Conservation (phyloP, 148 eudicot genomes). For the Camellia sinensis region DNA sequence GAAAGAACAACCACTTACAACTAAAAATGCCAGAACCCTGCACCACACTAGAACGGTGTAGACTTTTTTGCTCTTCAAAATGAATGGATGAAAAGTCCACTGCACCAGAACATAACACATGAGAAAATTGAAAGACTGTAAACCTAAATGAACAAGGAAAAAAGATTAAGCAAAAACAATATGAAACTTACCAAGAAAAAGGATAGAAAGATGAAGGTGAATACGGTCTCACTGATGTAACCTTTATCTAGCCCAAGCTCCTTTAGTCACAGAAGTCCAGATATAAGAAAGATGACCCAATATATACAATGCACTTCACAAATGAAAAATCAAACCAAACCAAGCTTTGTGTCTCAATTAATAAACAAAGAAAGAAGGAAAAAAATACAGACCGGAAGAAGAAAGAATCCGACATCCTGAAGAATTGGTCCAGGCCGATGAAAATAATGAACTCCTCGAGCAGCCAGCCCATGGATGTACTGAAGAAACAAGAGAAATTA, state of each 20-base stretch:
- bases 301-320: neutral
- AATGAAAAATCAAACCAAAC: neutral
- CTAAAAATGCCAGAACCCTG: conserved; percentile 90
- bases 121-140: neutral
- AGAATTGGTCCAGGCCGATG: conserved; percentile 93
- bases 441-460: conserved; percentile 93
- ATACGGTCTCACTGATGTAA: conserved; percentile 83
- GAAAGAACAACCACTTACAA: conserved; percentile 48
- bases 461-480: conserved; percentile 97
- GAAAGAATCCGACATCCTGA: conserved; percentile 87
- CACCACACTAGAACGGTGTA: conserved; percentile 98
- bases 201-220: conserved; percentile 69
- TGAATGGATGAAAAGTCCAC: conserved; percentile 99
- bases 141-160: neutral
- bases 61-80: conserved; percentile 86
- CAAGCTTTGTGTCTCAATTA: too few species aligned
- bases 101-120: conserved; percentile 36
- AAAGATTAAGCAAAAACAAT: neutral
- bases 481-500: conserved; percentile 25
- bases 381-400: conserved; percentile 69
- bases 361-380: neutral
- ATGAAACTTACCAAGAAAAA: conserved; percentile 66
- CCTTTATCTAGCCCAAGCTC: conserved; percentile 90
- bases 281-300: neutral
- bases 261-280: conserved; percentile 31